These are phyloP conservation scores for Furcasterigmium furcatum DNA, from an alignment of 2,329 filamentous ascomycete genomes.

Conservation along the genomic window DNA sequence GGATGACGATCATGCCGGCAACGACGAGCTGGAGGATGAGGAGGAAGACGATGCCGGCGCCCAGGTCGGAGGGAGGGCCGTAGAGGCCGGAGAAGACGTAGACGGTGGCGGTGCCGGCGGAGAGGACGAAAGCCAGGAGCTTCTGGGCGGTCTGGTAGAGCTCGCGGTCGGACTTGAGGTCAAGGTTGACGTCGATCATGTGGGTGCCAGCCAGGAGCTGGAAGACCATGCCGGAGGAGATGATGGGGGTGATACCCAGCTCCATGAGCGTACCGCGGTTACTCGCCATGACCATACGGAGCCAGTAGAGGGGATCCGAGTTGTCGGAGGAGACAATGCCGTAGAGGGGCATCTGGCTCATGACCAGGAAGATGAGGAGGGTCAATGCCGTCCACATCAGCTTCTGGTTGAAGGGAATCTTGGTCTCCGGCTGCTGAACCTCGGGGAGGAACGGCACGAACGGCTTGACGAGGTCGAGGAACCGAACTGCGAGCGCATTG, in stretches of 20 bases:
- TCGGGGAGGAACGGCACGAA: constrained; percentile 99
- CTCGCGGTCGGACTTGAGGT: constrained; percentile 99
- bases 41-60: constrained; percentile 96
- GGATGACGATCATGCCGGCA: constrained; percentile 97
- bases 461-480: constrained; percentile 99
- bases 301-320: constrained; percentile 98
- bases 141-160: constrained; percentile 99
- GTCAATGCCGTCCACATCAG: constrained; percentile 94
- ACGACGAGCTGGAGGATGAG: constrained; percentile 97
- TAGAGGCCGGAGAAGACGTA: constrained; percentile 99
- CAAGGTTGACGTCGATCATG: constrained; percentile 99
- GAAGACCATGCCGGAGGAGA: constrained; percentile 99
- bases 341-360: constrained; percentile 99
- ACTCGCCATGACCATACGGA: constrained; percentile 99
- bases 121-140: constrained; percentile 95
- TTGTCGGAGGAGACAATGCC: constrained; percentile 99
- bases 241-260: constrained; percentile 95
- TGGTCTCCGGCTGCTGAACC: constrained; percentile 97
- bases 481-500: constrained; percentile 67
- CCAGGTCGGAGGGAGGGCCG: constrained; percentile 92
- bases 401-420: constrained; percentile 98
- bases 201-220: constrained; percentile 99
- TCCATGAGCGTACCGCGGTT: constrained; percentile 97
- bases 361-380: constrained; percentile 97
- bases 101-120: constrained; percentile 95